Base-by-base conservation (phyloP, 2,329 filamentous ascomycete species). In the Diatrype stigma region DNA sequence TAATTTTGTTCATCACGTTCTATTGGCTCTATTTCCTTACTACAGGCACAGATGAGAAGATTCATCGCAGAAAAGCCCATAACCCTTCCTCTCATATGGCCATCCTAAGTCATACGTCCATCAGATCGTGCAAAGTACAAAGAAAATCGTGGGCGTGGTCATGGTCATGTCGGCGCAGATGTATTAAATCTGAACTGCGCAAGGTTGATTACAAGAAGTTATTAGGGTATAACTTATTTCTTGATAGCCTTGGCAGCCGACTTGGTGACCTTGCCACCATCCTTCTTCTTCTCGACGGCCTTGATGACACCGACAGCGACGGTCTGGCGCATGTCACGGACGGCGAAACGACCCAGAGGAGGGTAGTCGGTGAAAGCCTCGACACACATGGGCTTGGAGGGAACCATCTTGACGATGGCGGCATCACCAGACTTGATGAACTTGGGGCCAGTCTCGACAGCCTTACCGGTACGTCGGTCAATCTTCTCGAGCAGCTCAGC, bases 341-440 rank as follows among this genome's bases (percentile, higher is more conserved):
- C 94, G 77, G 94, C 94, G 86, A 99, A 99, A 87, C 94, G 93
- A 77, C 94, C 94, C 70, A 99, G 91, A 77, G 94, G 94, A 72
- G 94, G 93, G 85, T 97, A 99, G 74, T 96, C 91, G 71, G 92
- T 96, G 91, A 97, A 99, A 69, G 94, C 82, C 90, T 99, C 94
- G 78, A 99, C 94, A 79, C 94, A 99, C 94, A 99, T 99, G 75
- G 94, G 94, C 92, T 99, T 99, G 83, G 93, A 96, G 75, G 94
- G 94, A 84, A 96, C 74, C 94, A 99, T 97, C 91, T 96, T 97
- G 83, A 99, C 94, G 81, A 99, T 99, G 78, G 93, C 93, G 67
- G 94, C 93, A 78, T 99, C 94, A 88, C 94, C 94, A 71, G 93
- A 96, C 91, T 99, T 99, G 90, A 99, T 92, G 87, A 96, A 97